Conservation (phyloP, 2,329 filamentous ascomycete species). For the Myotisia sp. region DNA sequence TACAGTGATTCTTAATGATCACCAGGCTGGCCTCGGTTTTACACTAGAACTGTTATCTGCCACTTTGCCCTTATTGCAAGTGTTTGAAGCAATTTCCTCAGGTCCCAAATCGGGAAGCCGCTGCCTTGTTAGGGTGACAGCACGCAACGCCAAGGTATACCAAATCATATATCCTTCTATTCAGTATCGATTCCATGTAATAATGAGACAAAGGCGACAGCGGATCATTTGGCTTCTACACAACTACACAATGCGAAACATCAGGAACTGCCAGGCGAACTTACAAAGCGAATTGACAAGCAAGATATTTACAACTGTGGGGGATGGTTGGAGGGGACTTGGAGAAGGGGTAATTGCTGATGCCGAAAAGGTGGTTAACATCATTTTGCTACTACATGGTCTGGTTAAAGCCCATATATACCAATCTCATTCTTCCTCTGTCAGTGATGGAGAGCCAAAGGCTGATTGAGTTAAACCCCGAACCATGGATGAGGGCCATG, state of each 20-base stretch:
- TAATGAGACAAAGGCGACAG: constrained; percentile 17
- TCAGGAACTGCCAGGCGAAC: constrained; percentile 11
- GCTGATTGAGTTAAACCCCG: too few species aligned
- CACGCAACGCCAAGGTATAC: constrained; percentile 24
- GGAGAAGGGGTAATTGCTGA: constrained; percentile 25
- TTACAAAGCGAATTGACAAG: constrained; percentile 18
- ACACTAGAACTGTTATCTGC: constrained; percentile 21
- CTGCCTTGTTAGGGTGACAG: constrained; percentile 21
- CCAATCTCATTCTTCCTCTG: too few species aligned
- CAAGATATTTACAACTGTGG: constrained; percentile 23
- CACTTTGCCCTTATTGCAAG: constrained; percentile 26
- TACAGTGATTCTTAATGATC: constrained; percentile 23
- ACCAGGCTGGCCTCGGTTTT: constrained; percentile 18
- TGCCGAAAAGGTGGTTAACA: constrained; percentile 20
- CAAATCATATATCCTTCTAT: constrained; percentile 24
- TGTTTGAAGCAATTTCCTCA: constrained; percentile 23
- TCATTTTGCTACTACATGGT: constrained; percentile 16
- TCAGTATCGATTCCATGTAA: constrained; percentile 22
- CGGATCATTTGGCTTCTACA: constrained; percentile 25
- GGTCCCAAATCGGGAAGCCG: constrained; percentile 13
- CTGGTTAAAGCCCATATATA: constrained; percentile 10
- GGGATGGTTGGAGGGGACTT: constrained; percentile 28
- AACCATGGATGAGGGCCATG: too few species aligned
- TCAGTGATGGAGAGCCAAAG: too few species aligned
- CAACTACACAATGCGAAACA: constrained; percentile 15